Evolutionary conservation across 176 grass and related monocot genomes (phyloP), one percentile per base, ranked within the genome.

Genomic region (Thalia dealbata): DNA sequence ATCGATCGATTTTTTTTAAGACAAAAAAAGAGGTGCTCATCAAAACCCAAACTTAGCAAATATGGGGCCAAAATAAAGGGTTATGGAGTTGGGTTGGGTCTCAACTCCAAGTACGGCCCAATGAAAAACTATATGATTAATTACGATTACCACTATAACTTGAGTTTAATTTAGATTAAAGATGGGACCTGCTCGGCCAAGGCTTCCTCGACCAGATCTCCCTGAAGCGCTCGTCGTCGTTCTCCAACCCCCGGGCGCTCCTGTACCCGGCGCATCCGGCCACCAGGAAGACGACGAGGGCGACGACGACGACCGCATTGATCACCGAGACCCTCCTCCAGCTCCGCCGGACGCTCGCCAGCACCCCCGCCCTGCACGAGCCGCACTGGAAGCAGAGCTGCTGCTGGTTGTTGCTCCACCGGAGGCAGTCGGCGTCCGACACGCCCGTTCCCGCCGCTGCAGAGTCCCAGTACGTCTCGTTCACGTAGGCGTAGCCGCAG

Each of bases 311-410:
- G 11, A 58, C 54, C 0, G n/a, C n/a, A 16, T 58, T 58, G 54
- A 58, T 58, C 19, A 58, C 54, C 54, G 54, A 58, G 54, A 58
- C 54, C 54, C 21, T 58, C 54, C 54, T 58, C 54, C 54, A 58
- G 54, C 54, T 58, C 19, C 21, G 54, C 54, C 54, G 16, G 54
- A 58, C 19, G 54, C 54, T 58, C 54, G 54, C 54, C 6, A 58
- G 54, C 1, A 58, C 54, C 0, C 54, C 54, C 0, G 54, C 54
- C 54, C 21, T 58, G 54, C 54, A 58, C 18, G 54, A 58, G 54
- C n/a, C 54, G 18, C 54, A 58, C 54, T 58, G 54, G n/a, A 21
- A 58, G 54, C 54, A 58, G 19, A 58, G 54, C 54, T 58, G 54
- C 54, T 58, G 54, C 54, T 58, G 54, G 18, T 58, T 6, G 54